phyloP scores from a whole-genome alignment of 257 asterid species.

The Solanum clarkiae region DNA sequence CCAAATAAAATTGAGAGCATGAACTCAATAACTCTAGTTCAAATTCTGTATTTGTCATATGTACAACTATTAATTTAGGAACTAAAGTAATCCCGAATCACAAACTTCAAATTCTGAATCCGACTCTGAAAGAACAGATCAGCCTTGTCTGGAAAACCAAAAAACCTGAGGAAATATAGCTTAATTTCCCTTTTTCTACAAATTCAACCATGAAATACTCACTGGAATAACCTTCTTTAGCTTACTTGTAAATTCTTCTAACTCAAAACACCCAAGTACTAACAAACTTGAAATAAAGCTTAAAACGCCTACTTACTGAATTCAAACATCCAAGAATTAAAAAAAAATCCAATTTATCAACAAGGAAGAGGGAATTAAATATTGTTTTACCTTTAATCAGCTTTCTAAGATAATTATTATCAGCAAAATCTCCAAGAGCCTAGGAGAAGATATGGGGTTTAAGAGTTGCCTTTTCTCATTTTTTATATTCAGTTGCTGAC shows the following conservation, averaged over 20 bases:
- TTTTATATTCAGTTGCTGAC: not conserved
- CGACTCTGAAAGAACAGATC: not conserved
- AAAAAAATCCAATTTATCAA: not conserved
- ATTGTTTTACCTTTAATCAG: slow-evolving; percentile 10
- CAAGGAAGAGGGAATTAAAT: not conserved
- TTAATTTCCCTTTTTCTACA: not conserved
- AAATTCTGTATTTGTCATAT: not conserved
- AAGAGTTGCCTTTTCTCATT: not conserved
- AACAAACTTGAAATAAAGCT: not conserved
- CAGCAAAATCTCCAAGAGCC: slow-evolving; percentile 16
- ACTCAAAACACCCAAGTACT: not conserved
- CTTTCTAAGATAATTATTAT: slow-evolving; percentile 18
- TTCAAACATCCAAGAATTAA: not conserved
- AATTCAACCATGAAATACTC: not conserved
- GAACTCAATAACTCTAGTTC: not conserved
- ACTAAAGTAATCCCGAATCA: not conserved
- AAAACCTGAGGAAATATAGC: not conserved
- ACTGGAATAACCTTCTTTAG: not conserved
- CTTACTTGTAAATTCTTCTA: not conserved
- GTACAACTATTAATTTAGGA: not conserved
- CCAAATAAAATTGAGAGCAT: not conserved
- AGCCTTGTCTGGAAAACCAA: not conserved
- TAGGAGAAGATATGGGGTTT: slow-evolving; percentile 2
- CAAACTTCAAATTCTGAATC: not conserved
- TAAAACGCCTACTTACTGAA: not conserved